Percentiles rank a stretch among this genome's conserved stretches.
phyloP scores from a whole-genome alignment of 352 stramenopile species.

The Phytophthora constricta region DNA sequence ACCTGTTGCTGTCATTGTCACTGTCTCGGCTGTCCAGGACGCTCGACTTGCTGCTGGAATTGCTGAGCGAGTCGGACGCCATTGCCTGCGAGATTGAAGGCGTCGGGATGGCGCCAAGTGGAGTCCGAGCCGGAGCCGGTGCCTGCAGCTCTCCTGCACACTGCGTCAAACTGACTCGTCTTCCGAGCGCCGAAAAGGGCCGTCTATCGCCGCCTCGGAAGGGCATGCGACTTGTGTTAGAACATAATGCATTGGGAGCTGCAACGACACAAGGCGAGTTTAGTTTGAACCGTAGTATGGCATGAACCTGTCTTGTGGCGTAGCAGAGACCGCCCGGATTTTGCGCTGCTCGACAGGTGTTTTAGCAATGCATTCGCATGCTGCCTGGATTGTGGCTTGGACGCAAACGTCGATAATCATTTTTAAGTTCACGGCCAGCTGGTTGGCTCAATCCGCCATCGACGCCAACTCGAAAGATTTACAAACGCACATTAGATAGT shows the following conservation, averaged over 20 bases:
- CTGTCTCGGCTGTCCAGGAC: conserved; percentile 7
- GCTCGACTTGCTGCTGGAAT: conserved; percentile 14
- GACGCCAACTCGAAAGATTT: too few species aligned
- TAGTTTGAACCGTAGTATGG: too few species aligned
- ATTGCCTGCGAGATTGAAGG: too few species aligned
- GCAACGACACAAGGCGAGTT: too few species aligned
- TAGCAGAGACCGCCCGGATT: background rate
- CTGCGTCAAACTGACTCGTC: conserved; percentile 26
- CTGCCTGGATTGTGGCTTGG: background rate
- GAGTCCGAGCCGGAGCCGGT: conserved; percentile 7
- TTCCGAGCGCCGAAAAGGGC: conserved; percentile 18
- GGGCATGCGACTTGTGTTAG: too few species aligned
- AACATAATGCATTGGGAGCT: conserved; percentile 12
- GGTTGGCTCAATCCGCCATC: too few species aligned
- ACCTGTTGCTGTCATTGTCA: conserved; percentile 15
- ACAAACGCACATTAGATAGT: conserved; percentile 5
- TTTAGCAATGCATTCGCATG: too few species aligned
- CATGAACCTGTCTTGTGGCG: too few species aligned
- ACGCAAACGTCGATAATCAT: too few species aligned
- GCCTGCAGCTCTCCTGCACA: conserved; percentile 16
- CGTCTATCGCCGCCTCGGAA: too few species aligned
- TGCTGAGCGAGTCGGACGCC: conserved; percentile 24
- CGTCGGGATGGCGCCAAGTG: background rate
- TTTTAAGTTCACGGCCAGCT: too few species aligned
- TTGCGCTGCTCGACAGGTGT: background rate